Base-by-base conservation (phyloP, 2,329 filamentous ascomycete genomes). In the Paramyrothecium roridum region DNA sequence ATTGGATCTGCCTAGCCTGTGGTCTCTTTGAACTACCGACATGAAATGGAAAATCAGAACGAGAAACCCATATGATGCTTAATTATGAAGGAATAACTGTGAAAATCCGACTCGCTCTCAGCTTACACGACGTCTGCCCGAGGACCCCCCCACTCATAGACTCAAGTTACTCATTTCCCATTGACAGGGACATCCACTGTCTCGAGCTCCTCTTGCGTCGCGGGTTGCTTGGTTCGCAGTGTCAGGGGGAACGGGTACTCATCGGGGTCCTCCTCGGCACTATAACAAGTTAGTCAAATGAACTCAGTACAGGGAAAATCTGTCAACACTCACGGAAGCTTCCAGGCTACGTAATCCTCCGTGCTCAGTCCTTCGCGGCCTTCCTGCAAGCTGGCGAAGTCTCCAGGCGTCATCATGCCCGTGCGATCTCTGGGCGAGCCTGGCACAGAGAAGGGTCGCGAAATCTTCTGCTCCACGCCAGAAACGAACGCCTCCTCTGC, bases 401-500 rank as follows among this genome's bases (percentile, higher is more conserved):
- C 95, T 49, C 95, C 95, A 8, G 95, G 95, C 1, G 95, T 99
- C 95, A 99, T 98, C 92, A 97, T 96, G 53, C 95, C 95, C 47
- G 88, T 88, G 34, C 92, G 85, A 70, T 96, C 93, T 58, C 93
- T 84, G 11, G 95, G 95, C 19, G 92, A 96, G 10, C 95, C 95
- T 2, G 95, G 95, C 52, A 96, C 92, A 3, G 92, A 97, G 74
- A 98, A 87, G 8, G 95, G 95, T 50, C 95, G 84, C 12, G 92
- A 93, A 68, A 99, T 93, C 86, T 98, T 99, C 69, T 93, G 88
- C 65, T 97, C 93, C 3, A 91, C 90, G 37, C 91, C 90, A 52
- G 92, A 91, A 67, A 98, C 96, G 75, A 93, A 95, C 70, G 20
- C 12, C 23, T 95, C 90, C 59, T 90, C 90, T 66, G 92, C 91